Base-by-base conservation (phyloP, 140 eudicot species). In the Stevia rebaudiana region DNA sequence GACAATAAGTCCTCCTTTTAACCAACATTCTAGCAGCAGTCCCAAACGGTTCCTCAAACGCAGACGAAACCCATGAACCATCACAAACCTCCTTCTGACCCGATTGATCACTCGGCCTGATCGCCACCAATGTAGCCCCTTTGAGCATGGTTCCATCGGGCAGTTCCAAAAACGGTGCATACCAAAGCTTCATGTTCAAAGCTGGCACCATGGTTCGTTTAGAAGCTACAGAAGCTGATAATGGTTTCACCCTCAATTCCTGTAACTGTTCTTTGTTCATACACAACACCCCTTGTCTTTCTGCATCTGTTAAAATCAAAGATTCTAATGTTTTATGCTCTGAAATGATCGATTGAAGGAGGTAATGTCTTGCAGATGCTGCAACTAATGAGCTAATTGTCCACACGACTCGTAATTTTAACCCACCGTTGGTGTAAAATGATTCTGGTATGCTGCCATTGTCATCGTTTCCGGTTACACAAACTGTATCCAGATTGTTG, bases 211-310 rank as follows among this genome's bases (percentile, higher is more conserved):
- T 70, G 0, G 95, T 90, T 62, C 95, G 78, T 76, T 83, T 86
- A 0, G 89, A 81, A 25, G 87, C 86, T 1, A 79, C 76, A 10
- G 90, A 83, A n/a, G 90, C 90, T 3, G 90, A 82, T 23, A 89
- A 61, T 0, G 97, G 95, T 84, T 89, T 89, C 80, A 89, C 91
- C 62, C 95, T 79, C 81, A 90, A 43, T 76, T 90, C 95, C 79
- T 86, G 89, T 62, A 90, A 63, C 61, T 90, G 95, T 8, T 90
- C 95, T 59, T 78, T 83, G 42, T 84, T 90, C 97, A 90, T 90
- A 52, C 84, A 81, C 56, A 90, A 52, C 52, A 84, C 88, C 11
- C 97, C 97, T 53, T 90, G 97, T 58, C 90, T 83, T 75, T 82
- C 94, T 0, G 74, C 83, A 81, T 90, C 97, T 0, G 85, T 82